Evolutionary conservation across 768 basidiomycete genomes (phyloP).

Genomic region (Termitomyces sp.): DNA sequence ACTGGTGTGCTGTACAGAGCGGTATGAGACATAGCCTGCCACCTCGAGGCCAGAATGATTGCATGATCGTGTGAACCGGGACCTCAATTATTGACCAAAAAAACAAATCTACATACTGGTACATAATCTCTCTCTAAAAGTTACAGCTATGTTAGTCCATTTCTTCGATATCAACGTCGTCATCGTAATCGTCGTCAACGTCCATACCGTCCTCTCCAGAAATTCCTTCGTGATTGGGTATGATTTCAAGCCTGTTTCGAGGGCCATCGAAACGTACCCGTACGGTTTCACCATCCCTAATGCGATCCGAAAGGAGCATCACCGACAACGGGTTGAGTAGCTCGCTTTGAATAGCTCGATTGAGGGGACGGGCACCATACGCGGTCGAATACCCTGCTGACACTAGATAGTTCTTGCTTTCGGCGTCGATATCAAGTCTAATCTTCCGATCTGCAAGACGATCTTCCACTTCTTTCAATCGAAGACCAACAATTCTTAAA

Average conservation of each 20-base stretch:
- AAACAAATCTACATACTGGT: background rate
- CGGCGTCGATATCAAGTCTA: conserved; percentile 68
- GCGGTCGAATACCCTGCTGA: conserved; percentile 73
- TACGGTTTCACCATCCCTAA: conserved; percentile 79
- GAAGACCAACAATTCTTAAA: conserved; percentile 82
- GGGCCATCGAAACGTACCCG: conserved; percentile 75
- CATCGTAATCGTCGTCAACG: conserved; percentile 45
- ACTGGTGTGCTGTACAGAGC: conserved; percentile 23
- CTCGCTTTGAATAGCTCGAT: conserved; percentile 87
- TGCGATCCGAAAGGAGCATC: conserved; percentile 75
- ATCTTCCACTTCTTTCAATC: conserved; percentile 79
- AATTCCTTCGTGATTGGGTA: conserved; percentile 76
- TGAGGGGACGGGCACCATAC: conserved; percentile 92
- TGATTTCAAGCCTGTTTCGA: conserved; percentile 68
- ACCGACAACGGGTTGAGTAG: conserved; percentile 88
- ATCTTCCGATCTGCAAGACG: conserved; percentile 81
- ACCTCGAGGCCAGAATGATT: background rate
- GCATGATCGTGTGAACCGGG: background rate
- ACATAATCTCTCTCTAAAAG: background rate
- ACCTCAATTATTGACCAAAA: too few relatives aligned
- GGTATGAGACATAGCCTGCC: conserved; percentile 1
- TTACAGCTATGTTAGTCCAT: conserved; percentile 33
- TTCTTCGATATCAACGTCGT: conserved; percentile 66
- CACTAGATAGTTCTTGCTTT: conserved; percentile 69
- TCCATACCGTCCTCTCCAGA: conserved; percentile 55